These are phyloP conservation scores for Geum urbanum DNA, from an alignment of 306 rosid species.

Conservation along the genomic window DNA sequence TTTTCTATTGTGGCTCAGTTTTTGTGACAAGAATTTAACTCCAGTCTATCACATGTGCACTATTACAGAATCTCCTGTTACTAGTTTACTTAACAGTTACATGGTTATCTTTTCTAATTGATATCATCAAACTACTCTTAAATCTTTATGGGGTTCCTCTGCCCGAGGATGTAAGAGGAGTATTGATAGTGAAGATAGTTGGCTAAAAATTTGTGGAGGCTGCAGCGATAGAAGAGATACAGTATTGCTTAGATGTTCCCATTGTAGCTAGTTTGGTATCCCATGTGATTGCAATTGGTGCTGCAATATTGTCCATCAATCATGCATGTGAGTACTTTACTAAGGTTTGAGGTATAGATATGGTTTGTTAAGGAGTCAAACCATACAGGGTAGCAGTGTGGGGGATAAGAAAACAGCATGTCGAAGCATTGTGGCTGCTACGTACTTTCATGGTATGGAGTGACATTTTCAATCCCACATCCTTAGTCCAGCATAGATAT, in stretches of 20 bases:
- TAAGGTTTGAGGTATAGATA: background rate
- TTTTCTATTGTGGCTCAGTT: background rate
- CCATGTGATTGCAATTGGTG: background rate
- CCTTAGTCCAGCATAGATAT: background rate
- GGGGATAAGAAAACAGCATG: background rate
- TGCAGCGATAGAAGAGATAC: background rate
- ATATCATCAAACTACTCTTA: background rate
- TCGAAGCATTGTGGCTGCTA: background rate
- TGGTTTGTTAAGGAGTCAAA: background rate
- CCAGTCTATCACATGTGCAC: background rate
- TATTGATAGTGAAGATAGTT: background rate
- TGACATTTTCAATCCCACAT: background rate
- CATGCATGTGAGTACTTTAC: background rate
- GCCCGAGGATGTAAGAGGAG: background rate
- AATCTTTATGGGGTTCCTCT: background rate
- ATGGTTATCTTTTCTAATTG: background rate
- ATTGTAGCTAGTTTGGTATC: background rate
- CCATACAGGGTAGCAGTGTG: background rate
- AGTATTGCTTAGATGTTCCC: background rate
- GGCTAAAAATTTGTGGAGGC: background rate
- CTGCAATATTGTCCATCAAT: background rate
- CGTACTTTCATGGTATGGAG: background rate
- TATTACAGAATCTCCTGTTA: background rate
- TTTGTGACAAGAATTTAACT: background rate
- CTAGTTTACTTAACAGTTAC: background rate